phyloP scores from a whole-genome alignment of 2,329 filamentous ascomycete species.

The Coniochaeta pulveracea region DNA sequence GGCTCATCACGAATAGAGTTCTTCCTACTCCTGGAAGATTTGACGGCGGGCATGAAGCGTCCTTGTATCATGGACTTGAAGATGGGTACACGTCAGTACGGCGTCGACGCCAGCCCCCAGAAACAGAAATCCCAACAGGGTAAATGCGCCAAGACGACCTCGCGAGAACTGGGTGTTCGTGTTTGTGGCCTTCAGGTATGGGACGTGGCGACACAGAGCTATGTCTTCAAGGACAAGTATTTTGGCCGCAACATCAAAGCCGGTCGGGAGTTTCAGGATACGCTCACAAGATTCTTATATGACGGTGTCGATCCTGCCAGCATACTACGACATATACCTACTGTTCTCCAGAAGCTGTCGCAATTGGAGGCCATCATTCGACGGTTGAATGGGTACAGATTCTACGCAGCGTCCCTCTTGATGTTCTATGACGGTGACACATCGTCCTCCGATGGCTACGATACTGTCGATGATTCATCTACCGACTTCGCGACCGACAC shows the following conservation, averaged over 20 bases:
- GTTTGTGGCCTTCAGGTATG: constrained; percentile 95
- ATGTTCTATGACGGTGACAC: constrained; percentile 92
- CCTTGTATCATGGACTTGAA: constrained; percentile 97
- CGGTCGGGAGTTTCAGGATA: constrained; percentile 78
- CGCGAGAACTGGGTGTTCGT: constrained; percentile 78
- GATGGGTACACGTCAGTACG: constrained; percentile 97
- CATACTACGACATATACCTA: constrained; percentile 76
- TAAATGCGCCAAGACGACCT: constrained; percentile 89
- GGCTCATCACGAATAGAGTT: constrained; percentile 69
- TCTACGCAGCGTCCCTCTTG: constrained; percentile 89
- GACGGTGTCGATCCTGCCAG: constrained; percentile 75
- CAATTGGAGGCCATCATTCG: constrained; percentile 76
- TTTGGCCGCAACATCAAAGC: constrained; percentile 82
- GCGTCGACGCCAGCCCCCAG: constrained; percentile 80
- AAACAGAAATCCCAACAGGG: constrained; percentile 87
- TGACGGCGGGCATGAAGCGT: constrained; percentile 91
- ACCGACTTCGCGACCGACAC: constrained; percentile 48
- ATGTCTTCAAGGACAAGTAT: constrained; percentile 98
- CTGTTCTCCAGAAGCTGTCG: constrained; percentile 72
- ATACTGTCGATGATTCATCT: constrained; percentile 42
- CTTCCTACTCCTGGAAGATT: constrained; percentile 85
- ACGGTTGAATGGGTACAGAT: constrained; percentile 72
- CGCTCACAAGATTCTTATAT: constrained; percentile 80
- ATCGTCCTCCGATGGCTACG: constrained; percentile 39
- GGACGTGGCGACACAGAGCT: constrained; percentile 73